Base-by-base conservation (phyloP, 768 basidiomycete genomes). In the Mycena sanguinolenta region DNA sequence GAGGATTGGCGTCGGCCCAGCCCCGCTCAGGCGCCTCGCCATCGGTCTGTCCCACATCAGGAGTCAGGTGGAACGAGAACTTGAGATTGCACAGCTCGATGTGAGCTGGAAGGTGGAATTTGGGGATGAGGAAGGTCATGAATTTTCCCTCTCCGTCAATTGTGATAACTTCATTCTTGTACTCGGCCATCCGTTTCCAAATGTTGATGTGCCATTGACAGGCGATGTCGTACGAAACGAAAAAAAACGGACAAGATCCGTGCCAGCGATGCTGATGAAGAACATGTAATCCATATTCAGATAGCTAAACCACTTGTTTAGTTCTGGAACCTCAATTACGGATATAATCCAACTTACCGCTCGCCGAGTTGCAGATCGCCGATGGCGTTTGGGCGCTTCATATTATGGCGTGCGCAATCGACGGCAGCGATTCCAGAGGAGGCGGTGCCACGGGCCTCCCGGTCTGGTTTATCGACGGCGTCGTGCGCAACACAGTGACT, bases 11-110 rank as follows among this genome's bases (percentile, higher is more conserved):
- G 1, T 73, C 78, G 0, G 74, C 62, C 73, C 76, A 79, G 0
- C 82, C 82, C 21, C 83, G 80, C 39, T 79, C 74, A 0, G 75
- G 66, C 0, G 74, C 73, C 62, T 86, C 84, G 0, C 77, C 81
- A 2, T 78, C 75, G 9, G 83, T 76, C 23, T 83, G 80, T 23
- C 82, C 84, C 52, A 83, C 83, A 21, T 75, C 28, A 27, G 58
- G 68, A 23, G 66, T 74, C 38, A 69, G 71, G 52, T 79, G 77
- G 53, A 81, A 75, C 0, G 75, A 78, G 58, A 68, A n/a, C 13
- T 42, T 27, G 38, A 44, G 46, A 17, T 67, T 71, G 46, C 76
- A 77, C 10, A 53, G 38, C 9, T 64, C 60, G 13, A 55, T 61
- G 61, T 77, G 79, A 0, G 77, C 78, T 0, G 74, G 70, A 6